Conservation (phyloP, 345 rosid genomes). For the Acer yangbiense region DNA sequence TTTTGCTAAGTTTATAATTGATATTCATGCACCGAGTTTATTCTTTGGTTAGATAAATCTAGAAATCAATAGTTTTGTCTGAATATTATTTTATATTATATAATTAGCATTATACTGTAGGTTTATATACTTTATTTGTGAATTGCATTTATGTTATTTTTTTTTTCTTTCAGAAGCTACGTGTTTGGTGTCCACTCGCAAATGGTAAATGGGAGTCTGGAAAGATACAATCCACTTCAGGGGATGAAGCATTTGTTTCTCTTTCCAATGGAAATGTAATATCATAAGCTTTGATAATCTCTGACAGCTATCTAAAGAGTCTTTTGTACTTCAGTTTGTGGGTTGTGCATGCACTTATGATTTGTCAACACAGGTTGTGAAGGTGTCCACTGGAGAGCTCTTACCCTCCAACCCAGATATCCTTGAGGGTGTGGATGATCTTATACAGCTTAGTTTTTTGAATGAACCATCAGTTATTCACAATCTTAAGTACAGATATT, state of each 20-base stretch:
- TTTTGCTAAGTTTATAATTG: not conserved
- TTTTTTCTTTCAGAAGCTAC: conserved; percentile 62
- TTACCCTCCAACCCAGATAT: conserved; percentile 95
- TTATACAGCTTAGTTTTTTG: conserved; percentile 88
- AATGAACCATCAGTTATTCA: conserved; percentile 94
- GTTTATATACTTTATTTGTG: conserved; percentile 6
- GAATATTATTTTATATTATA: not conserved
- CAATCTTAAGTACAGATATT: conserved; percentile 80
- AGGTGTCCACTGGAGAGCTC: conserved; percentile 71
- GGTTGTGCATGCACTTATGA: conserved; percentile 29
- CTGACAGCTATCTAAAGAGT: conserved; percentile 13
- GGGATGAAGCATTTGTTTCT: conserved; percentile 62
- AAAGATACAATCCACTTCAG: conserved; percentile 68
- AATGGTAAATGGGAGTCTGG: conserved; percentile 79
- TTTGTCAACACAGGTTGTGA: conserved; percentile 56
- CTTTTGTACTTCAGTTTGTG: conserved; percentile 19
- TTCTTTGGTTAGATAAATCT: not conserved
- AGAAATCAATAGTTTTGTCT: not conserved
- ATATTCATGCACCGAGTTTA: not conserved
- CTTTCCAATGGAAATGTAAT: conserved; percentile 73
- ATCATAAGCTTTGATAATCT: conserved; percentile 15
- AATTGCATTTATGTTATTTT: conserved; percentile 14
- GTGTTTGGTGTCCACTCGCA: conserved; percentile 74
- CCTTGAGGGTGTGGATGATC: conserved; percentile 85
- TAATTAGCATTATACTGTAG: not conserved